Percentiles rank a stretch among this genome's conserved stretches.
Evolutionary conservation across 345 rosid species (phyloP).

Genomic region (Bretschneidera sinensis): DNA sequence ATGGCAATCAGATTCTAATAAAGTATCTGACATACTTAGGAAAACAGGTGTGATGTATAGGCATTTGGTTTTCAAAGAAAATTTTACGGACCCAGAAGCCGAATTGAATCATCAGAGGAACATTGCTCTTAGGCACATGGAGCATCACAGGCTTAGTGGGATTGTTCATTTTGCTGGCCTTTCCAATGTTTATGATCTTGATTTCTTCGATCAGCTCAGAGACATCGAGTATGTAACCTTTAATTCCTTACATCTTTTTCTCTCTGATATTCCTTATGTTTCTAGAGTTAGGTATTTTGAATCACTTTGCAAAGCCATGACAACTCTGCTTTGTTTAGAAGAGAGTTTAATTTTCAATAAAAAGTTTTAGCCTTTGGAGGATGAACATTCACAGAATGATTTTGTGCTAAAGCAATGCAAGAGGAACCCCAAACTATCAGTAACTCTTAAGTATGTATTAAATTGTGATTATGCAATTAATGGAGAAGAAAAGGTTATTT

Average conservation of each 20-base stretch:
- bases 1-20: constrained; percentile 32
- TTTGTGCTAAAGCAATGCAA: too few relatives aligned
- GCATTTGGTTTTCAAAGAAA: constrained; percentile 63
- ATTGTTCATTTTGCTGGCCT: constrained; percentile 78
- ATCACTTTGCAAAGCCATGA: too few relatives aligned
- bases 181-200: constrained; percentile 74
- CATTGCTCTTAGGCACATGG: constrained; percentile 71
- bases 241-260: not conserved
- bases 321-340: too few relatives aligned
- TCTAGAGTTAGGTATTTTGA: too few relatives aligned
- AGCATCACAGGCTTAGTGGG: constrained; percentile 69
- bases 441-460: too few relatives aligned
- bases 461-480: too few relatives aligned
- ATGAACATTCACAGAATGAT: too few relatives aligned
- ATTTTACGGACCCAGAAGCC: constrained; percentile 53
- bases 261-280: not conserved
- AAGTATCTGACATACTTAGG: constrained; percentile 45
- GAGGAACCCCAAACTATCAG: too few relatives aligned
- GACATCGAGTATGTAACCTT: constrained; percentile 58
- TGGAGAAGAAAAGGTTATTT: too few relatives aligned
- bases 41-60: constrained; percentile 82
- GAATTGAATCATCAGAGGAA: constrained; percentile 79
- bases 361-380: too few relatives aligned
- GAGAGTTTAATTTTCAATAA: too few relatives aligned
- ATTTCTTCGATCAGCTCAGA: constrained; percentile 71